Evolutionary conservation across 345 rosid species (phyloP), one percentile per base, ranked within the genome.

Genomic region (Arabis alpina): DNA sequence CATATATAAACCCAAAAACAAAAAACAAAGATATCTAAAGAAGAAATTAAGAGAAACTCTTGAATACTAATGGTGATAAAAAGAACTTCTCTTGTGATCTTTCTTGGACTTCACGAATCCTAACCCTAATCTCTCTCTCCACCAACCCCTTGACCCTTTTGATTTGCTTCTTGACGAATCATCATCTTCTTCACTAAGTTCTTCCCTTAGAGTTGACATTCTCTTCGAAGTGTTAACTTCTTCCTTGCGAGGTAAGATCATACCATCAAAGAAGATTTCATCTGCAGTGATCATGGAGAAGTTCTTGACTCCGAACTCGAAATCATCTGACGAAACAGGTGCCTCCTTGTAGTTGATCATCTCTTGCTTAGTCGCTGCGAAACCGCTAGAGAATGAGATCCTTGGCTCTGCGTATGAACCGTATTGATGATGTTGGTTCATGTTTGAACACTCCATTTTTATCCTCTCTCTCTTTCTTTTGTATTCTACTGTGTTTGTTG

Each of bases 341-440:
- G 90, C 93, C 67, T 92, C 98, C 47, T 83, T 90, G 58, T 89
- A 89, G 53, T 73, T 82, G 37, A 44, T 73, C 60, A 66, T 54
- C 25, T 75, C 71, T n/a, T 75, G 68, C 61, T 69, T 75, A 3
- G 66, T 69, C 13, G 87, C 88, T 23, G 75, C 91, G 49, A 92
- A 88, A 61, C 88, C 96, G 49, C 71, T 87, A 36, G 98, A 92
- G 78, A 92, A 92, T n/a, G 98, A 92, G 81, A 92, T 92, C 75
- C 98, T 90, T 45, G 96, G 94, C 72, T 89, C 88, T 82, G 85
- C 65, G 14, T 73, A 71, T 53, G 80, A 66, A 61, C 61, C 41
- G 19, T 74, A 67, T 41, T 83, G 87, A 71, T 83, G 79, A 55
- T 64, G 77, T 62, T 76, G 78, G 70, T 82, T 81, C 86, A 80